Base-by-base conservation (phyloP, 345 rosid species). In the Eucalyptus globulus region DNA sequence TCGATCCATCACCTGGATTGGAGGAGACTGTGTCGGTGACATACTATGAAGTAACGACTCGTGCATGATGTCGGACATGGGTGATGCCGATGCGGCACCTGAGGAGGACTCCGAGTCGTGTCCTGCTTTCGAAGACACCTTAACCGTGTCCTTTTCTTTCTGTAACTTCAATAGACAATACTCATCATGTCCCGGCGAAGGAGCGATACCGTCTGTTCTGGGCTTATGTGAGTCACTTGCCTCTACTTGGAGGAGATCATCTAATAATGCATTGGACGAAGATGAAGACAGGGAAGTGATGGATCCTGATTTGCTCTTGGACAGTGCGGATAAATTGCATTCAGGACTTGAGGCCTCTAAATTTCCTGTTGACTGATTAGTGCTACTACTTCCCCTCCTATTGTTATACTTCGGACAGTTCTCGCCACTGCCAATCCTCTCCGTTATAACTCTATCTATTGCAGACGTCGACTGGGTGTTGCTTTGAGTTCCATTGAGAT, bases 1-100 rank as follows among this genome's bases (percentile, higher is more conserved):
- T 43, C 96, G 92, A 7, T 95, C 95, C 99, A 97, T 97, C 45
- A 92, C 91, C 94, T 97, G 99, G 80, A 93, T n/a, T 5, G 93
- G 91, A 88, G 99, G 99, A 83, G 96, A 94, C 90, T 92, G 91
- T 21, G 91, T 94, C 27, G 95, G 92, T 22, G 94, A 89, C 12
- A 60, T 49, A 49, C 14, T 54, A 24, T 40, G 89, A 3, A 49
- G 88, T 26, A 44, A 87, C 14, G 95, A 92, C 88, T 91, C 94
- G 17, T 86, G 90, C n/a, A 91, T 89, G 60, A 87, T 86, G 90
- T 93, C 95, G 65, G 96, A 90, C 90, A 91, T 89, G 76, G 92
- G 93, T 87, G 92, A 91, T 44, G 91, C 47, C 11, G 87, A 85
- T 89, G 92, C 44, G 7, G 87, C 69, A 90, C 86, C 87, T 26